Conservation (phyloP, 2,329 filamentous ascomycete genomes). For the Colletotrichum lupini region DNA sequence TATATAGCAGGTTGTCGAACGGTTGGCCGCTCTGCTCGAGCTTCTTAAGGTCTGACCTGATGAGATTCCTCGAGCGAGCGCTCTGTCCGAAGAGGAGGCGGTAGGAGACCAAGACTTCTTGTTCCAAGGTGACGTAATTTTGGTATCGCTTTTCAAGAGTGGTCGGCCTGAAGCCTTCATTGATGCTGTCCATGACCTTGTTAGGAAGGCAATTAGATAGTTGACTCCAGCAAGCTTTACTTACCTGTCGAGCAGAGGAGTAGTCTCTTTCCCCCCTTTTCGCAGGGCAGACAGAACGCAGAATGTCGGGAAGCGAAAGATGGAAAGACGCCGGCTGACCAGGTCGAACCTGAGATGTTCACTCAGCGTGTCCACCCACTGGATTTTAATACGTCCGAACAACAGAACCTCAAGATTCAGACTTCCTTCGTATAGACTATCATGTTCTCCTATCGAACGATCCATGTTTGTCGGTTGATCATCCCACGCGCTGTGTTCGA, state of each 20-base stretch:
- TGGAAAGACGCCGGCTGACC: neutral
- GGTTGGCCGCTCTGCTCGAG: neutral
- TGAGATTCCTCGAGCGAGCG: neutral
- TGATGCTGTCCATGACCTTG: neutral
- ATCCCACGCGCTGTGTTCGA: neutral
- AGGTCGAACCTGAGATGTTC: neutral
- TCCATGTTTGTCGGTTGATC: neutral
- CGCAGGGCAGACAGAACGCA: neutral
- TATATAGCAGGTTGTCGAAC: neutral
- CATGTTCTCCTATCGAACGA: neutral
- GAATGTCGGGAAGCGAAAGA: neutral
- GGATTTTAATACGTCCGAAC: neutral
- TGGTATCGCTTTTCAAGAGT: neutral
- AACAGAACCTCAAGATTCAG: neutral
- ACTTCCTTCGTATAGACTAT: neutral
- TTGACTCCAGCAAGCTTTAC: neutral
- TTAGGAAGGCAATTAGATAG: neutral
- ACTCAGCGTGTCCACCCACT: neutral
- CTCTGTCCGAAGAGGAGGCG: neutral
- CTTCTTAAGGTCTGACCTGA: neutral
- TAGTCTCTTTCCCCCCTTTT: neutral
- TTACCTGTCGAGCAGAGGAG: neutral
- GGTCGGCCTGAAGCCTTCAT: neutral
- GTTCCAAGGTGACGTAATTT: neutral
- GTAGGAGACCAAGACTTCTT: neutral